Conservation (phyloP, 768 basidiomycete genomes). For the Amylocystis lapponica region DNA sequence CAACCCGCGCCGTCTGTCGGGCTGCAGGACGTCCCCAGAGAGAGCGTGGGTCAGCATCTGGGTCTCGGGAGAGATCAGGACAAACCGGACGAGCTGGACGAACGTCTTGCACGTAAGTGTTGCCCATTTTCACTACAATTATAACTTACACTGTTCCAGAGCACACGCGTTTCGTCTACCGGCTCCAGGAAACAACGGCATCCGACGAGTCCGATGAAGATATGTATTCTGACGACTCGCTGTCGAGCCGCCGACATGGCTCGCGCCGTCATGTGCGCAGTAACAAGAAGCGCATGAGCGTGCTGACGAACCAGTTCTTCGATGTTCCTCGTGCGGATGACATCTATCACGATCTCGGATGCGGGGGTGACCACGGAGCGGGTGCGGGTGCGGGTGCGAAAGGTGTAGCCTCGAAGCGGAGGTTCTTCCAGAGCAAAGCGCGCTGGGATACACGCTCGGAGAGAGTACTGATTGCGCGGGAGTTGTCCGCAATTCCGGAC, state of each 20-base stretch:
- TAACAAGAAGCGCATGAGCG: constrained; percentile 58
- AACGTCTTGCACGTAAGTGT: constrained; percentile 62
- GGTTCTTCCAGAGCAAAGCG: constrained; percentile 52
- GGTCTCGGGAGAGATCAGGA: constrained; percentile 45
- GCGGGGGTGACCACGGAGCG: constrained; percentile 9
- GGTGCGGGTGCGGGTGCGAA: constrained; percentile 1
- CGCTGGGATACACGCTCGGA: constrained; percentile 29
- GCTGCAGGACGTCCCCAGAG: constrained; percentile 76
- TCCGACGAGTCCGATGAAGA: constrained; percentile 24
- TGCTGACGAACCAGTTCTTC: constrained; percentile 54
- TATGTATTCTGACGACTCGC: constrained; percentile 37
- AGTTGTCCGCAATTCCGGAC: constrained; percentile 8
- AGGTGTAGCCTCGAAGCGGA: constrained; percentile 30
- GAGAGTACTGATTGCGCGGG: constrained; percentile 11
- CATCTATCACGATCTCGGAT: constrained; percentile 28
- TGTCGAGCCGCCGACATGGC: constrained; percentile 14
- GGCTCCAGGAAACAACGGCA: constrained; percentile 21
- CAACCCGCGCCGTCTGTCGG: constrained; percentile 79
- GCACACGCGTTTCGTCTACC: constrained; percentile 57
- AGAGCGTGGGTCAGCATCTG: constrained; percentile 59
- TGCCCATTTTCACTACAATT: background rate
- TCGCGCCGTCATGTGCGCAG: constrained; percentile 23
- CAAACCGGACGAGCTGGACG: constrained; percentile 57
- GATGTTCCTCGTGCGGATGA: constrained; percentile 43
- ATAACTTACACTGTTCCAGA: constrained; percentile 33